These are phyloP conservation scores for Chalciporus pseudorubinellus DNA, from an alignment of 768 basidiomycete genomes.

Conservation along the genomic window DNA sequence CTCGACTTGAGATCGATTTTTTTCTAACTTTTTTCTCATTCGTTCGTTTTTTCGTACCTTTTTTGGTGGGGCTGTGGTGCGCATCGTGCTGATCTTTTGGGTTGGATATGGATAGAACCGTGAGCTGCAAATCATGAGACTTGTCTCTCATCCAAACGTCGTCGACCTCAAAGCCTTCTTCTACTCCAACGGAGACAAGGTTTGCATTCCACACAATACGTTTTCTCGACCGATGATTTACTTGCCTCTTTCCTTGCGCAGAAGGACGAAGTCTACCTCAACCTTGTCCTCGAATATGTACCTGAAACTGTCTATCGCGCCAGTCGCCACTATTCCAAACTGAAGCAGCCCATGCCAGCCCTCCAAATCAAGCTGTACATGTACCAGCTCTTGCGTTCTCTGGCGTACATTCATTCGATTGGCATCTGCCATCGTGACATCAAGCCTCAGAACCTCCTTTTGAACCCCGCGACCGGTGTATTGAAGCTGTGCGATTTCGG, in stretches of 20 bases:
- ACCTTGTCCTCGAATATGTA: constrained; percentile 98
- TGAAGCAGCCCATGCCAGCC: constrained; percentile 99
- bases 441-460: constrained; percentile 97
- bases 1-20: constrained; percentile 1
- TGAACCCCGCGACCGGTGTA: constrained; percentile 95
- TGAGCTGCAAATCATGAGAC: constrained; percentile 98
- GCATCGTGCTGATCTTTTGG: constrained; percentile 13
- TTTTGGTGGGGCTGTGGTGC: not conserved
- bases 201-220: constrained; percentile 33
- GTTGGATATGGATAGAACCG: constrained; percentile 68
- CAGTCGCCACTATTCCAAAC: constrained; percentile 97
- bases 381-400: constrained; percentile 97
- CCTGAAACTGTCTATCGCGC: constrained; percentile 99
- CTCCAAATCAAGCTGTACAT: constrained; percentile 99
- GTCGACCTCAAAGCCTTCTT: constrained; percentile 98
- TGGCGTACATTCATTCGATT: constrained; percentile 99
- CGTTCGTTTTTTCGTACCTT: not conserved
- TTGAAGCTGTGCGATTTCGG: constrained; percentile 99
- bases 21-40: not conserved
- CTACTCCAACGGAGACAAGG: constrained; percentile 99
- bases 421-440: constrained; percentile 99
- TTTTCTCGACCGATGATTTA: constrained; percentile 6
- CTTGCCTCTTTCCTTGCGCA: constrained; percentile 31
- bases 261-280: constrained; percentile 99
- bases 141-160: constrained; percentile 95